These are phyloP conservation scores for Somion occarium DNA, from an alignment of 1,284 basidiomycete genomes.

Conservation along the genomic window DNA sequence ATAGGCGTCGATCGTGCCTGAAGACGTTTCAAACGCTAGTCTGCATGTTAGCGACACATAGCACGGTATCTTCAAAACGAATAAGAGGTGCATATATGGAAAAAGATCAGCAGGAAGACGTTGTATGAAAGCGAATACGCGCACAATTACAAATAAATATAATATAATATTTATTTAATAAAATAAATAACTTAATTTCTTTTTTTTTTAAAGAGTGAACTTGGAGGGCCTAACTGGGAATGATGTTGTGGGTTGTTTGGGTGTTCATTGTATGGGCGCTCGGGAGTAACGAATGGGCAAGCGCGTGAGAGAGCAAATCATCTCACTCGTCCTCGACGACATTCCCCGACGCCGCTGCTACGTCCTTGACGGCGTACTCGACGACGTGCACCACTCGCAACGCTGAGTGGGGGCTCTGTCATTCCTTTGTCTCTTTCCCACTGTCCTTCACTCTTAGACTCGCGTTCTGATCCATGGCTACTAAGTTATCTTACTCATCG, in stretches of 20 bases:
- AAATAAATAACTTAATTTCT: too few relatives aligned
- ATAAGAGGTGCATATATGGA: too few relatives aligned
- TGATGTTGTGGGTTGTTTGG: neutral
- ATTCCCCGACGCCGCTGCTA: conserved; percentile 25
- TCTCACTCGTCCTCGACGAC: neutral
- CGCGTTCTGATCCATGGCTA: neutral
- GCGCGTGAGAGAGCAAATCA: neutral
- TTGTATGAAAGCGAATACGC: too few relatives aligned
- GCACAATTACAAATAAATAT: too few relatives aligned
- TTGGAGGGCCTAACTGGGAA: too few relatives aligned
- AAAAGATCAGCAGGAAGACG: too few relatives aligned
- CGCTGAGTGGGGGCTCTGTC: conserved; percentile 11
- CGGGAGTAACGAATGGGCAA: neutral
- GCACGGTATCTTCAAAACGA: too few relatives aligned
- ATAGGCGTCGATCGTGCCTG: too few relatives aligned
- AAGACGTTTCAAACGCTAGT: too few relatives aligned
- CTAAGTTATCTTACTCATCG: conserved; percentile 12
- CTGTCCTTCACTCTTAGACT: neutral
- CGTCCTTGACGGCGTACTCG: conserved; percentile 34
- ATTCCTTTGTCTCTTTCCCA: conserved; percentile 21
- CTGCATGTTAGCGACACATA: too few relatives aligned
- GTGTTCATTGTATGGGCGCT: neutral
- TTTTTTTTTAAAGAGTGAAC: too few relatives aligned
- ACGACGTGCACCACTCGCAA: conserved; percentile 25
- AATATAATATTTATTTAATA: too few relatives aligned